Base-by-base conservation (phyloP, 169 alveolate species). In the Plasmodium reichenowi region DNA sequence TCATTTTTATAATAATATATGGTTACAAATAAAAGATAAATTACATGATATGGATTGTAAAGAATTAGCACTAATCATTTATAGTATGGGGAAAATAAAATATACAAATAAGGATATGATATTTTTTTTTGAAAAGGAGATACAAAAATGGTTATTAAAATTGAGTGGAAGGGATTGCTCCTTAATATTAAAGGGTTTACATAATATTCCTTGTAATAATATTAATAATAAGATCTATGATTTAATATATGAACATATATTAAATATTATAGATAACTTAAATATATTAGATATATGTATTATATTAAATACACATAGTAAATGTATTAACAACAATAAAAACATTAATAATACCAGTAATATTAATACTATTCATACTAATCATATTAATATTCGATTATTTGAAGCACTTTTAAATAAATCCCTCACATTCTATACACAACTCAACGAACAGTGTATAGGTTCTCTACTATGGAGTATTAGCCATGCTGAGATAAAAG, bases 41-140 rank as follows among this genome's bases (percentile, higher is more conserved):
- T 73, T 86, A 17, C 32, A 86, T 52, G 92, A 86, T 66, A 86
- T 86, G 3, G 92, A 86, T 56, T 86, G 92, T 72, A 86, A 86
- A 73, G 92, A 86, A 38, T 29, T 86, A 54, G 92, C 92, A 15
- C 67, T 86, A 2, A 59, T 86, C 26, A 59, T 86, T 47, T 86
- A 86, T 64, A 86, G 92, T 66, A 86, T 86, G 92, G 92, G 92
- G 17, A 86, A 86, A 64, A 86, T 86, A 59, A 86, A 86, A 66
- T 86, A 86, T 64, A 43, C 50, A n/a, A 86, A 86, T 56, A 86
- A 71, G 32, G 88, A 86, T 29, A 86, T 86, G 88, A 54, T 86
- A 29, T 24, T 47, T 12, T 72, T 86, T 72, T 86, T 86, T 64
- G 76, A 72, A 59, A 86, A 72, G n/a, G 92, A 86, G 72, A 86